Evolutionary conservation across 805 yeast genomes (phyloP).

Genomic region (Metschnikowia reukaufii): DNA sequence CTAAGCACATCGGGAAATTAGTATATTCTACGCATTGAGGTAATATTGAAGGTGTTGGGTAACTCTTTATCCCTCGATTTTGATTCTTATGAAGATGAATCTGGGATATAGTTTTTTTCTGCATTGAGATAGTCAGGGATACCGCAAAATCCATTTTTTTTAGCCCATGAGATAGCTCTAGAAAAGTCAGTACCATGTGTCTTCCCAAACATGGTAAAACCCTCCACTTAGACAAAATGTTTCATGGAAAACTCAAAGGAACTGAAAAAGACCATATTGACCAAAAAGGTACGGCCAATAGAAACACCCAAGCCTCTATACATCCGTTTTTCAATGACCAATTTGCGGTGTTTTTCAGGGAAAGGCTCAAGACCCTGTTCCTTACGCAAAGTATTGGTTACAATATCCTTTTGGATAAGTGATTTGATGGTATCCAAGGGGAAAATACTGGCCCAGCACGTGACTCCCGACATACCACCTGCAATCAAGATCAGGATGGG

Average conservation of each 20-base stretch:
- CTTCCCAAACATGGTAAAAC: no score
- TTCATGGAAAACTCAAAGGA: conserved; percentile 68
- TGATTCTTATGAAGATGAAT: no score
- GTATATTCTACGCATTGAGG: no score
- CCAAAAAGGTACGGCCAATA: conserved; percentile 65
- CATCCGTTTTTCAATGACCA: conserved; percentile 45
- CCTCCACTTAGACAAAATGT: conserved; percentile 40
- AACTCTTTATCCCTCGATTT: no score
- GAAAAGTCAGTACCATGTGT: background rate
- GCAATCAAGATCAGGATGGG: conserved; percentile 46
- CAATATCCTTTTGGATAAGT: conserved; percentile 69
- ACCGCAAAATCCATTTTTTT: no score
- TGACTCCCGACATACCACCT: conserved; percentile 77
- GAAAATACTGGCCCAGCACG: conserved; percentile 73
- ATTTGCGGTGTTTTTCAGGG: conserved; percentile 31
- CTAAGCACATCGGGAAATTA: no score
- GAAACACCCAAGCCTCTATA: conserved; percentile 81
- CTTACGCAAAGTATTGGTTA: conserved; percentile 60
- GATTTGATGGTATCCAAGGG: conserved; percentile 79
- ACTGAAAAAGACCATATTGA: conserved; percentile 75
- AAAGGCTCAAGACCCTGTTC: conserved; percentile 47
- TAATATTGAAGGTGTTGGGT: no score
- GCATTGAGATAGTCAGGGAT: no score
- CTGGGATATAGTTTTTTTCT: no score
- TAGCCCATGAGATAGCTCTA: background rate